phyloP scores from a whole-genome alignment of 257 asterid genomes.

The Gentiana macrophylla region DNA sequence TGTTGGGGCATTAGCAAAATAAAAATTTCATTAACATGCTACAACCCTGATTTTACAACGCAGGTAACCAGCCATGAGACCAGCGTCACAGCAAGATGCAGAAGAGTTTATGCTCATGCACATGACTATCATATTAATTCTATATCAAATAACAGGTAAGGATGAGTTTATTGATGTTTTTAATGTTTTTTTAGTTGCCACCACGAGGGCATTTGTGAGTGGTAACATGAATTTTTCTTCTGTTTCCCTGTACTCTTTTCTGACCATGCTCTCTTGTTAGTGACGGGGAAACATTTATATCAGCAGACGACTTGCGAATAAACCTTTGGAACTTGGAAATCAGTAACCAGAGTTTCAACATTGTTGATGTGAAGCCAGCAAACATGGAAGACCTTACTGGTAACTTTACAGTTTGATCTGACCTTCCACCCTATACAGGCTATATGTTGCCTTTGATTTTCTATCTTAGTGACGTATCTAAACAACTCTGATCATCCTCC shows the following conservation, averaged over 20 bases:
- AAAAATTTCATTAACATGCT: too few species aligned
- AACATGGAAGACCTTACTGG: constrained; percentile 99
- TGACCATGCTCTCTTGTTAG: constrained; percentile 22
- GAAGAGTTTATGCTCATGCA: constrained; percentile 97
- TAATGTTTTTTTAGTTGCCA: too few species aligned
- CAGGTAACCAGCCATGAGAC: constrained; percentile 84
- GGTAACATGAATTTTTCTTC: too few species aligned
- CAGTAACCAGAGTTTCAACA: constrained; percentile 95
- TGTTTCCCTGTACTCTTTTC: too few species aligned
- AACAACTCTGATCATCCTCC: too few species aligned
- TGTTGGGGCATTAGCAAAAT: too few species aligned
- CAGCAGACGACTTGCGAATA: constrained; percentile 98
- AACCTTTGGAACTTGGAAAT: constrained; percentile 99
- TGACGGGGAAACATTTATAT: constrained; percentile 98
- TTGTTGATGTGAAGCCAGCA: constrained; percentile 91
- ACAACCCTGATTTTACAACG: neutral
- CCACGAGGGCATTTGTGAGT: too few species aligned
- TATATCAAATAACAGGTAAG: constrained; percentile 92
- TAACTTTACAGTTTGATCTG: constrained; percentile 14
- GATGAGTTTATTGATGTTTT: neutral
- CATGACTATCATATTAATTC: constrained; percentile 99
- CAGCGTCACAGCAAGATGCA: constrained; percentile 82
- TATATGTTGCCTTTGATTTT: too few species aligned
- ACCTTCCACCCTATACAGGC: neutral
- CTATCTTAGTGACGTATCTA: too few species aligned